Conservation (phyloP, 108 stramenopile species). For the Skeletonema grethae region DNA sequence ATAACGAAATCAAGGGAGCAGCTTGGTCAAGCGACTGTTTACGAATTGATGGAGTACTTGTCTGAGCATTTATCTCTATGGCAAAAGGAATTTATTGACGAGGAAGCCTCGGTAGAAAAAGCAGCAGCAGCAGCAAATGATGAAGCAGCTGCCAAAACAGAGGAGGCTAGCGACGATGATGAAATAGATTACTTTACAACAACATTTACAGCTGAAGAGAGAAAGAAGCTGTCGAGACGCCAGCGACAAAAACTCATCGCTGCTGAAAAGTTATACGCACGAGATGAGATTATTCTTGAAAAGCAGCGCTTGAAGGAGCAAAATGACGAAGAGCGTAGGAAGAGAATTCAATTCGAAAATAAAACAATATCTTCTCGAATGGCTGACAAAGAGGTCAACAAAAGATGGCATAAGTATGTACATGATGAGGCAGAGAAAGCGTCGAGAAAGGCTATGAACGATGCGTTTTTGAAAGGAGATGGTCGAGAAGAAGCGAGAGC, state of each 20-base stretch:
- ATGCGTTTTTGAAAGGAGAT: slow-evolving; percentile 61
- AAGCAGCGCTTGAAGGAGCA: slow-evolving; percentile 49
- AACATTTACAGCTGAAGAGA: slow-evolving; percentile 43
- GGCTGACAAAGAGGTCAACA: slow-evolving; percentile 51
- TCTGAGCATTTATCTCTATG: slow-evolving; percentile 42
- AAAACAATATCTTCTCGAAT: slow-evolving; percentile 33
- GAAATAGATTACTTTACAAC: slow-evolving; percentile 42
- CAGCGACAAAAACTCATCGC: slow-evolving; percentile 60
- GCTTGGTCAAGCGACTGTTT: slow-evolving; percentile 56
- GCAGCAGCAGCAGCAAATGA: slow-evolving; percentile 32
- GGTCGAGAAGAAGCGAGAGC: slow-evolving; percentile 47
- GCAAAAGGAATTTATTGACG: slow-evolving; percentile 52
- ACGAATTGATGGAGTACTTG: slow-evolving; percentile 54
- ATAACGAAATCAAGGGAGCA: slow-evolving; percentile 41
- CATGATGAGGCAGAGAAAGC: slow-evolving; percentile 60
- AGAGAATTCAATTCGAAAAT: slow-evolving; percentile 34
- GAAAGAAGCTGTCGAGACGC: slow-evolving; percentile 53
- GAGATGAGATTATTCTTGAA: slow-evolving; percentile 41
- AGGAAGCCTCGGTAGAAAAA: slow-evolving; percentile 40
- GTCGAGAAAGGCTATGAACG: slow-evolving; percentile 63
- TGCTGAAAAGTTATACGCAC: slow-evolving; percentile 61
- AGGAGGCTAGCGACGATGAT: slow-evolving; percentile 27
- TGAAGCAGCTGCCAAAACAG: slow-evolving; percentile 36
- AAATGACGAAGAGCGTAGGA: slow-evolving; percentile 46
- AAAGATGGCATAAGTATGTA: slow-evolving; percentile 51